Conservation (phyloP, 2,329 filamentous ascomycete species). For the Dactylellina drechsleri region DNA sequence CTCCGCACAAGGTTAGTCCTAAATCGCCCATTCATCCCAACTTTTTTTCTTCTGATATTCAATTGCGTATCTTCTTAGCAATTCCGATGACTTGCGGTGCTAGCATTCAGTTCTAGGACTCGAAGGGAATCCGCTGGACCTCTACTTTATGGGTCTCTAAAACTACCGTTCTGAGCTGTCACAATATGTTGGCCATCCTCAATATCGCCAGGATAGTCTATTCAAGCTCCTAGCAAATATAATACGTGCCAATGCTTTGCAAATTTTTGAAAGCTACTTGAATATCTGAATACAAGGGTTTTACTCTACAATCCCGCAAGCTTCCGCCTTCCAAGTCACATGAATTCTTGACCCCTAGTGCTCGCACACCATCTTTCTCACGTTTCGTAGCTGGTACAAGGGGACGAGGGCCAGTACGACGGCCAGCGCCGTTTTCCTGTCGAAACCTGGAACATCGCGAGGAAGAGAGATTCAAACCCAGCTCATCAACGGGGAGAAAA, state of each 20-base stretch:
- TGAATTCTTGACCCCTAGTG: conserved; percentile 30
- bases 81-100: conserved; percentile 31
- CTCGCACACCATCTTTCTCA: conserved; percentile 38
- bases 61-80: conserved; percentile 10
- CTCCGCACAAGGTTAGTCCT: conserved; percentile 18
- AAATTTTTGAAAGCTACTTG: conserved; percentile 12
- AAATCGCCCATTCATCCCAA: conserved; percentile 42
- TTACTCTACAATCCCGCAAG: conserved; percentile 51
- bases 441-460: conserved; percentile 28
- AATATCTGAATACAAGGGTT: conserved; percentile 16
- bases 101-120: too few species aligned
- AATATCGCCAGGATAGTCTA: background rate
- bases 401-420: conserved; percentile 13
- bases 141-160: conserved; percentile 12
- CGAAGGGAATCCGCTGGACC: too few species aligned
- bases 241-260: conserved; percentile 11
- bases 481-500: background rate
- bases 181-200: background rate
- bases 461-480: background rate
- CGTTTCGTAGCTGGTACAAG: conserved; percentile 6
- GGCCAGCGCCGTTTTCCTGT: conserved; percentile 9
- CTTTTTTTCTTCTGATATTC: conserved; percentile 5
- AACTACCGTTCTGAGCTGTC: background rate
- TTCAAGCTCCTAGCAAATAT: conserved; percentile 1
- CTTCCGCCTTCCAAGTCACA: conserved; percentile 51